Conservation (phyloP, 139 green algal species). For the Zygnema circumcarinatum region DNA sequence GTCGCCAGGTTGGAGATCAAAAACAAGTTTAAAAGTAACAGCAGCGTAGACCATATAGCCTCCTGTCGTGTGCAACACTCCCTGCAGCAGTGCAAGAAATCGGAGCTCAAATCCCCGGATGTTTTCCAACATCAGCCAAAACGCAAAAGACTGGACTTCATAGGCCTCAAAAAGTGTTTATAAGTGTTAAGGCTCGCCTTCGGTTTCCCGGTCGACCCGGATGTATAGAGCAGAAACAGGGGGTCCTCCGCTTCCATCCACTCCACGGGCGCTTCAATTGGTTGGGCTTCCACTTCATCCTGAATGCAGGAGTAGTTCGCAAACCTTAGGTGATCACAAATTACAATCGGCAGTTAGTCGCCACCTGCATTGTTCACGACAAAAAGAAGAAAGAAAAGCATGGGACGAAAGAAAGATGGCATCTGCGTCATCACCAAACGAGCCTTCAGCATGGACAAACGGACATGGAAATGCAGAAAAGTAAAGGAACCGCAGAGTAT, state of each 20-base stretch:
- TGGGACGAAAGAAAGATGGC: not conserved
- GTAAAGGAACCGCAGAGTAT: no score
- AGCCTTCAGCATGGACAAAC: no score
- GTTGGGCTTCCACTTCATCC: not conserved
- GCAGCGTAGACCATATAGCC: constrained; percentile 70
- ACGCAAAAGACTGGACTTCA: not conserved
- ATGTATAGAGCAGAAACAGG: constrained; percentile 96
- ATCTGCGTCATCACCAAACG: no score
- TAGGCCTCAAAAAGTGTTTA: not conserved
- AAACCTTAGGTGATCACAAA: not conserved
- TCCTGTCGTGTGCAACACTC: constrained; percentile 61
- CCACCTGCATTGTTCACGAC: not conserved
- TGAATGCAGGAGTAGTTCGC: not conserved
- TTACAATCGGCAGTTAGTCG: not conserved
- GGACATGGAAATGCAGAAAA: no score
- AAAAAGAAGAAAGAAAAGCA: not conserved
- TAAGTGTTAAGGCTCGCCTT: constrained; percentile 69
- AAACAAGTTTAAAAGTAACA: constrained; percentile 58
- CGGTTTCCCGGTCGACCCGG: constrained; percentile 91
- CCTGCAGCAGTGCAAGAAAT: constrained; percentile 34
- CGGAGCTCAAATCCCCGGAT: constrained; percentile 12
- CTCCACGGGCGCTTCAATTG: constrained; percentile 44
- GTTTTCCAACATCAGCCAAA: not conserved
- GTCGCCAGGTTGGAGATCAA: constrained; percentile 55
- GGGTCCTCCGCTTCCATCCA: constrained; percentile 73